phyloP scores from a whole-genome alignment of 2,329 filamentous ascomycete species.

The Paraphoma sp. region DNA sequence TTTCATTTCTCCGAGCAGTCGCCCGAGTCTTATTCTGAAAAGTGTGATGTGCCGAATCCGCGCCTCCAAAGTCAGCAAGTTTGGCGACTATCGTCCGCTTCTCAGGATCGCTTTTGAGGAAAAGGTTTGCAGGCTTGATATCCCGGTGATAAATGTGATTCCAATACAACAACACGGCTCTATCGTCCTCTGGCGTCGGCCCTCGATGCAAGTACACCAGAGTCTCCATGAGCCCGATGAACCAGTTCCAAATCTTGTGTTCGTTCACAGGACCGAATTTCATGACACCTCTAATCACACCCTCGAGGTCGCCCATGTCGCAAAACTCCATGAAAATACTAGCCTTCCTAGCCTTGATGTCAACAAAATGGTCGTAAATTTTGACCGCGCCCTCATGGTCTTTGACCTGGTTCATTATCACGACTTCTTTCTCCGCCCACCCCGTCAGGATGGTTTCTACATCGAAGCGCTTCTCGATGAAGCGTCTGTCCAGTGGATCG shows the following conservation, averaged over 20 bases:
- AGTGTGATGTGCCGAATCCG: conserved; percentile 9
- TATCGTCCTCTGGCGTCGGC: conserved; percentile 11
- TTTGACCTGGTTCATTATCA: conserved; percentile 13
- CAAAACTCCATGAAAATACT: conserved; percentile 26
- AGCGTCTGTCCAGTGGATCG: conserved; percentile 3
- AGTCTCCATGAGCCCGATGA: conserved; percentile 14
- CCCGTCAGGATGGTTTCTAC: background rate
- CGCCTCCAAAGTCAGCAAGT: conserved; percentile 26
- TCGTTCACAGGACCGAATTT: conserved; percentile 7
- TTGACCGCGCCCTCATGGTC: conserved; percentile 11
- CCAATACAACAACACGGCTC: conserved; percentile 9
- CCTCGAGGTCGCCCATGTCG: conserved; percentile 9
- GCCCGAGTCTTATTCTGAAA: background rate
- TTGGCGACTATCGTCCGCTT: conserved; percentile 16
- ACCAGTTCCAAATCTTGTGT: conserved; percentile 23
- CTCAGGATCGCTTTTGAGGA: conserved; percentile 11
- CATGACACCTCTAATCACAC: background rate
- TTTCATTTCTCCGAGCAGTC: conserved; percentile 1
- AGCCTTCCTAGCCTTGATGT: conserved; percentile 1
- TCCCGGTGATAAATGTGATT: conserved; percentile 23
- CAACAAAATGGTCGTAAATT: conserved; percentile 21
- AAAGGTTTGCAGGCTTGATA: conserved; percentile 25
- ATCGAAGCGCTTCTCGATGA: conserved; percentile 22
- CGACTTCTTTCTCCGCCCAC: conserved; percentile 14
- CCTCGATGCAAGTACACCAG: conserved; percentile 21